Conservation (phyloP, 2,329 filamentous ascomycete species). For the Colletotrichum sansevieriae region DNA sequence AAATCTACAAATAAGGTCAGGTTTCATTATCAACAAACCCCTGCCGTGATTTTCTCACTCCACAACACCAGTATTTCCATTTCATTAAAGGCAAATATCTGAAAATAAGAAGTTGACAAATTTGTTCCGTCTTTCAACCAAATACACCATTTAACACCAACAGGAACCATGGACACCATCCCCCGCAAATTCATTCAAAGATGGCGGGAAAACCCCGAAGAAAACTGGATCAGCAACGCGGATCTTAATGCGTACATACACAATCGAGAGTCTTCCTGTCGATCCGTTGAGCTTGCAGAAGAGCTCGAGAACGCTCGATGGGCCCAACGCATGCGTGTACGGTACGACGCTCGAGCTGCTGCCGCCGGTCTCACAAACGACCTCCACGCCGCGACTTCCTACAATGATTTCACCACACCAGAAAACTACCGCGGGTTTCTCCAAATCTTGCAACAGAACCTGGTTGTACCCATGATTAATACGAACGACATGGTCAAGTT, state of each 20-base stretch:
- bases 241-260: neutral
- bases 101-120: too few relatives aligned
- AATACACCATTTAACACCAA: neutral
- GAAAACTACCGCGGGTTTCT: slow-evolving; percentile 6
- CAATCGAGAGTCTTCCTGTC: neutral
- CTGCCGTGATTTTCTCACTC: too few relatives aligned
- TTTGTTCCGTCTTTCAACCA: too few relatives aligned
- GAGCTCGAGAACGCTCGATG: slow-evolving; percentile 6
- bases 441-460: neutral
- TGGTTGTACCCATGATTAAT: neutral
- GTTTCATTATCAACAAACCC: too few relatives aligned
- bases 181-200: slow-evolving; percentile 1
- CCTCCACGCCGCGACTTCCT: neutral
- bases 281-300: slow-evolving; percentile 1
- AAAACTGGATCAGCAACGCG: neutral
- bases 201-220: neutral
- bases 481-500: slow-evolving; percentile 2
- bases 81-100: too few relatives aligned
- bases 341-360: neutral
- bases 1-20: too few relatives aligned
- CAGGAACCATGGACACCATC: neutral
- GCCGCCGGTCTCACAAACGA: neutral
- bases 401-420: neutral
- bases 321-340: neutral
- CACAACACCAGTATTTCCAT: too few relatives aligned